Evolutionary conservation across 2,329 filamentous ascomycete genomes (phyloP).

Genomic region (Gnomoniopsis sp.): DNA sequence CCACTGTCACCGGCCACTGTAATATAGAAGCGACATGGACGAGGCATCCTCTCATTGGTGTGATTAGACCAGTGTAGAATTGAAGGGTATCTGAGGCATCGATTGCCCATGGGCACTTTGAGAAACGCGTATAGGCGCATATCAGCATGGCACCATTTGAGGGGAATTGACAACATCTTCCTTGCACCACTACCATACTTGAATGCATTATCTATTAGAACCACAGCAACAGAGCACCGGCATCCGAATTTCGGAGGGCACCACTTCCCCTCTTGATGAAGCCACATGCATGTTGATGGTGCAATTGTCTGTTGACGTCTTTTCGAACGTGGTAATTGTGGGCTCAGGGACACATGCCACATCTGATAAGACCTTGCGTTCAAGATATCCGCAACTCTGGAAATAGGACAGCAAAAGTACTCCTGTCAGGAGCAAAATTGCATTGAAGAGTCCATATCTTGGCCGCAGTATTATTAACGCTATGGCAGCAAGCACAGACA

Average conservation of each 20-base stretch:
- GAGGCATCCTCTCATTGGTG: no score
- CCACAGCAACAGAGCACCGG: neutral
- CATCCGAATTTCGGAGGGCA: neutral
- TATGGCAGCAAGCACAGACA: slow-evolving; percentile 7
- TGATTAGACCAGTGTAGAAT: no score
- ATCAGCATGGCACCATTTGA: slow-evolving; percentile 2
- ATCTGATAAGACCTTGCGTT: no score
- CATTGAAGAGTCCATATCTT: neutral
- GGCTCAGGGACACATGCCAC: neutral
- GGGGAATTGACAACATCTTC: slow-evolving; percentile 4
- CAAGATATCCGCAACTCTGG: no score
- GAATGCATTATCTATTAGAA: neutral
- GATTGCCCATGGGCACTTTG: no score
- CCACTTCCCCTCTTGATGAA: neutral
- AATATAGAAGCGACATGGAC: no score
- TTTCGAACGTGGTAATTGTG: no score
- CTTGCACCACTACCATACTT: neutral
- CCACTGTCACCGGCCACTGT: no score
- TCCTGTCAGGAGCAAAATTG: no score
- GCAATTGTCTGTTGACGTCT: neutral
- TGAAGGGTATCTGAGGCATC: no score
- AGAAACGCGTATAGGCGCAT: no score
- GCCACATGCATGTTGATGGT: neutral
- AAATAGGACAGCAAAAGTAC: no score
- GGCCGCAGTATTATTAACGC: neutral